Evolutionary conservation across 495 filamentous ascomycete species (phyloP), one percentile per base, ranked within the genome.

Genomic region (Neurospora sublineolata): DNA sequence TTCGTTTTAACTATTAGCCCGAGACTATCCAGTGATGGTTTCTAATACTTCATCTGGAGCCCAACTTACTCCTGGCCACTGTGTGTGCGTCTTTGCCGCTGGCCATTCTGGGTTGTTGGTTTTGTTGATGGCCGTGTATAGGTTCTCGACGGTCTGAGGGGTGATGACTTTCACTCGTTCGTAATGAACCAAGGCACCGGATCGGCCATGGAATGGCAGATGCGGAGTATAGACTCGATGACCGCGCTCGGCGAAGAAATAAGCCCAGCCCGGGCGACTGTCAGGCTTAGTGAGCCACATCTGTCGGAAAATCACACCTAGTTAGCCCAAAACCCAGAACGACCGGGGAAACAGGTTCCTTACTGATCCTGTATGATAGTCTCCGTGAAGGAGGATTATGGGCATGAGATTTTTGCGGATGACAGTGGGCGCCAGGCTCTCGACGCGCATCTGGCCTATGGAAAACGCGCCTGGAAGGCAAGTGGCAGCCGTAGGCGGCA

Each of bases 281-380:
- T 88, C 85, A 14, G 86, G 84, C 42, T 84, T 88, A 37, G 82
- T 81, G 41, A 85, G 76, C 79, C 81, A 88, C 70, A 84, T 83
- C 82, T 83, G 38, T 16, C 39, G 18, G 11, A 38, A 42, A 37
- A 70, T 39, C 36, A 67, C 33, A 67, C 11, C 12, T n/a, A 33
- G 58, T 20, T 27, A 37, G 27, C 39, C 20, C 46, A 69, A 38
- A 11, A n/a, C 7, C 20, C 23, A 11, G 37, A 33, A 37, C 5
- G 52, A 20, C 10, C 40, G 41, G 68, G 30, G 23, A 23, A 46
- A 11, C 6, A n/a, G 11, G 46, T 14, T 27, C 46, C 82, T 73
- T 80, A 88, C 86, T 4, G 82, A 81, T 41, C 83, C 86, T 1
- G 86, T 84, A 69, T 87, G 83, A n/a, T 78, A 83, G 37, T 77